Percentiles rank a stretch among this genome's conserved stretches.
Conservation (phyloP, 495 filamentous ascomycete species). For the Poronia punctata region DNA sequence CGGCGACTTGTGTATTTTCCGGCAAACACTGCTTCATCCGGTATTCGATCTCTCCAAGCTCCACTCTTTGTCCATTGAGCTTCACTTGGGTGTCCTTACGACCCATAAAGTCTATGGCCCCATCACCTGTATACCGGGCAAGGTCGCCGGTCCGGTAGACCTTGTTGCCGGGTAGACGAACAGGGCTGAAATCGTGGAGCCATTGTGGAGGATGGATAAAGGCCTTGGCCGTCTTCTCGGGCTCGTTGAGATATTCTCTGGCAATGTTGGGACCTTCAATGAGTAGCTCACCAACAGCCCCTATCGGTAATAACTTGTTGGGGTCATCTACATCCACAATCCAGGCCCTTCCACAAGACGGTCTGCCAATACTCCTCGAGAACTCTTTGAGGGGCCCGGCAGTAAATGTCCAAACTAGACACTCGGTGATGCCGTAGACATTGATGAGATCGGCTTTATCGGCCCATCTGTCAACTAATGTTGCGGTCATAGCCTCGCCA, state of each 20-base stretch:
- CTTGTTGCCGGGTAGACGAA: no score
- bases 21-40: slow-evolving; percentile 8
- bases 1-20: no score
- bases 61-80: slow-evolving; percentile 31
- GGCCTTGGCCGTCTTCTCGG: slow-evolving; percentile 25
- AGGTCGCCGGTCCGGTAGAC: slow-evolving; percentile 52
- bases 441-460: slow-evolving; percentile 24
- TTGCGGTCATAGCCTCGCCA: slow-evolving; percentile 18
- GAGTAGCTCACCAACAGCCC: slow-evolving; percentile 38
- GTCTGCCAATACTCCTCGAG: background rate
- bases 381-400: slow-evolving; percentile 16
- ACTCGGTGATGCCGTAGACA: slow-evolving; percentile 45
- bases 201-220: slow-evolving; percentile 37
- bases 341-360: background rate
- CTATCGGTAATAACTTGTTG: slow-evolving; percentile 42
- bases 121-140: slow-evolving; percentile 41
- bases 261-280: slow-evolving; percentile 36
- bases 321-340: slow-evolving; percentile 30
- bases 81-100: slow-evolving; percentile 38
- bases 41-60: slow-evolving; percentile 32
- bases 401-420: slow-evolving; percentile 27
- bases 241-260: slow-evolving; percentile 38
- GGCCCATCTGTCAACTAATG: slow-evolving; percentile 23
- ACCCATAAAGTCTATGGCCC: slow-evolving; percentile 21
- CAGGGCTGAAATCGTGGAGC: slow-evolving; percentile 7